Percentiles rank a stretch among this genome's conserved stretches.
These are phyloP conservation scores for Solanum lycopersicoides DNA, from an alignment of 257 asterid genomes.

Conservation along the genomic window DNA sequence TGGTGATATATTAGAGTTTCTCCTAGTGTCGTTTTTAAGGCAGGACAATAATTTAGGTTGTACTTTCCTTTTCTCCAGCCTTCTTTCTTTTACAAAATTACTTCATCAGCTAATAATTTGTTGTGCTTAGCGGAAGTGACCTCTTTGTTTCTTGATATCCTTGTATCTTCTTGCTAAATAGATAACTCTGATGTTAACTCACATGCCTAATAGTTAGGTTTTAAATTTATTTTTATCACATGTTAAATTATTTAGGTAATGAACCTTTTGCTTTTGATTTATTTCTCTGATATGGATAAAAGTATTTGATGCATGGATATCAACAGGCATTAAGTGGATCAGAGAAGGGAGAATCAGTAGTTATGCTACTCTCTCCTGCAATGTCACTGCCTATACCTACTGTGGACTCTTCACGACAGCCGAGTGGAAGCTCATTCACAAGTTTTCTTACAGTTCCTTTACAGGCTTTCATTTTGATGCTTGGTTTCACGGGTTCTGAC, in stretches of 20 bases:
- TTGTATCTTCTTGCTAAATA: neutral
- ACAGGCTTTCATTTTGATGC: constrained; percentile 70
- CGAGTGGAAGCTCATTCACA: constrained; percentile 76
- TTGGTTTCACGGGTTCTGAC: constrained; percentile 67
- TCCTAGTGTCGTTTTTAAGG: neutral
- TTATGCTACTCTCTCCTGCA: constrained; percentile 78
- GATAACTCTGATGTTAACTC: neutral
- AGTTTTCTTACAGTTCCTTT: constrained; percentile 82
- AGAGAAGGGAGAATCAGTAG: constrained; percentile 88
- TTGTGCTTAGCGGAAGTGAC: neutral
- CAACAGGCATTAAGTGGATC: constrained; percentile 69
- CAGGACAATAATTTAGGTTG: neutral
- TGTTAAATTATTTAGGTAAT: neutral
- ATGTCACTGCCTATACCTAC: constrained; percentile 52
- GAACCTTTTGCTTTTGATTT: neutral
- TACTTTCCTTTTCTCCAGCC: neutral
- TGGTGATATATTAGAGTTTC: neutral
- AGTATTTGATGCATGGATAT: neutral
- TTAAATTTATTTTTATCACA: neutral
- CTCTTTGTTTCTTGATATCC: neutral
- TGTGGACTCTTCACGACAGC: constrained; percentile 58
- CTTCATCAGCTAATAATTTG: neutral
- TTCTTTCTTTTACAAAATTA: neutral
- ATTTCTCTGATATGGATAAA: neutral
- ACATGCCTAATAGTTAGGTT: neutral